Percentiles rank a stretch among this genome's conserved stretches.
phyloP scores from a whole-genome alignment of 768 basidiomycete species.

The Lactifluus volemus region DNA sequence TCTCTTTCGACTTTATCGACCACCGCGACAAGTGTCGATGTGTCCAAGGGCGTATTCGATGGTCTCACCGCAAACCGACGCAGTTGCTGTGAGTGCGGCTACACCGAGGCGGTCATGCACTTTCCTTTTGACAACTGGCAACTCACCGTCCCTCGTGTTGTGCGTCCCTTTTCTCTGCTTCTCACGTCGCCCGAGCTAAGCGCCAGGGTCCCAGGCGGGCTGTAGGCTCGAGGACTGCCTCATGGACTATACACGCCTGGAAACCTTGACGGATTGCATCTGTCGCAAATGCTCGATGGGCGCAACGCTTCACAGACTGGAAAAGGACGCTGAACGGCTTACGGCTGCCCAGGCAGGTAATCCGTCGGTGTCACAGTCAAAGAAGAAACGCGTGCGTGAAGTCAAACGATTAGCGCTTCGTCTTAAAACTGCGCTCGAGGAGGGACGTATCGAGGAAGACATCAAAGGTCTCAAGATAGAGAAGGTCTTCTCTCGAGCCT shows the following conservation, averaged over 20 bases:
- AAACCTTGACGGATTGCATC: conserved; percentile 83
- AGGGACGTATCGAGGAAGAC: conserved; percentile 77
- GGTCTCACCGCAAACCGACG: conserved; percentile 85
- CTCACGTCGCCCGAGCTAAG: background rate
- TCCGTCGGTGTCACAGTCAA: conserved; percentile 51
- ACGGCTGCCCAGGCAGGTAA: conserved; percentile 22
- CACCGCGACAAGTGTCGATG: conserved; percentile 25
- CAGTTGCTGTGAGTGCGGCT: conserved; percentile 84
- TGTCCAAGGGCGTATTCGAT: conserved; percentile 71
- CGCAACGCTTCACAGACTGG: conserved; percentile 60
- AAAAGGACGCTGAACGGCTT: conserved; percentile 54
- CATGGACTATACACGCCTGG: conserved; percentile 80
- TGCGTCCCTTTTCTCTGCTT: conserved; percentile 36
- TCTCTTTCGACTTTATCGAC: conserved; percentile 19
- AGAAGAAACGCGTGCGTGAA: conserved; percentile 69
- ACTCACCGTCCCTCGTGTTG: conserved; percentile 56
- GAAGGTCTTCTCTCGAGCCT: conserved; percentile 61
- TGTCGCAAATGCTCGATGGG: conserved; percentile 87
- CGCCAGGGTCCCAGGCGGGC: conserved; percentile 34
- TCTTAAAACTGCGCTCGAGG: conserved; percentile 55
- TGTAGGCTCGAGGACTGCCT: conserved; percentile 79
- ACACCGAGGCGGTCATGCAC: conserved; percentile 91
- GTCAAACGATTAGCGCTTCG: conserved; percentile 53
- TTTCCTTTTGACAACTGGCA: conserved; percentile 85
- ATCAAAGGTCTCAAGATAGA: conserved; percentile 74